Conservation (phyloP, 768 basidiomycete genomes). For the Pleurotus citrinopileatus region DNA sequence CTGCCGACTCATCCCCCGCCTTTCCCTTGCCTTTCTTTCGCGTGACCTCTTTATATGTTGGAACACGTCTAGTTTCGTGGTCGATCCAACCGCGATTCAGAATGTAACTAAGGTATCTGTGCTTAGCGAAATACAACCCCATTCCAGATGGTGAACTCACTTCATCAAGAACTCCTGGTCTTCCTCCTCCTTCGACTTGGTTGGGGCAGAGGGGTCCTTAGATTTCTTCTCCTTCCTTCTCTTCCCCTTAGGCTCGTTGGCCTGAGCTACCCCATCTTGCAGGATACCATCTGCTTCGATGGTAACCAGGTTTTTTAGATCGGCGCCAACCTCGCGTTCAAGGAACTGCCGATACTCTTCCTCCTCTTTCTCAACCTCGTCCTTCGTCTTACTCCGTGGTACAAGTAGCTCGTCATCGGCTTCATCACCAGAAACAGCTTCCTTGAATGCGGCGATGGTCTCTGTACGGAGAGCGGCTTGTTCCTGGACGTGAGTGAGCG, state of each 20-base stretch:
- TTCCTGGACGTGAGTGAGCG: conserved; percentile 74
- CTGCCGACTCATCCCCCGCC: conserved; percentile 18
- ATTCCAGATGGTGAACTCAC: conserved; percentile 42
- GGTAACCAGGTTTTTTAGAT: conserved; percentile 65
- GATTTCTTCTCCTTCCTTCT: conserved; percentile 24
- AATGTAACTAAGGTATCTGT: conserved; percentile 67
- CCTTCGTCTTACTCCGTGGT: conserved; percentile 72
- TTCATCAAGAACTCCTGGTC: conserved; percentile 90
- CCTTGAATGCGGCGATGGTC: conserved; percentile 82
- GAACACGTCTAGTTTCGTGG: conserved; percentile 64
- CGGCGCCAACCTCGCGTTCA: conserved; percentile 76
- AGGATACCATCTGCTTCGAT: conserved; percentile 37
- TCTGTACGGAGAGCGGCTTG: conserved; percentile 73
- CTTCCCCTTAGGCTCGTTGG: conserved; percentile 29
- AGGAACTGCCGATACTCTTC: conserved; percentile 85
- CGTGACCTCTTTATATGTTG: conserved; percentile 84
- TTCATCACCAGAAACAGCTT: conserved; percentile 30
- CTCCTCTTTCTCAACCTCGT: conserved; percentile 75
- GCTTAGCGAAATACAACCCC: background rate
- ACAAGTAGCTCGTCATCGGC: conserved; percentile 70
- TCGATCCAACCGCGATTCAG: conserved; percentile 98
- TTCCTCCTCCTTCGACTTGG: conserved; percentile 50
- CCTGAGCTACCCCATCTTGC: conserved; percentile 30
- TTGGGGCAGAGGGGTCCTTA: conserved; percentile 19
- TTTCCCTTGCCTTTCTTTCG: conserved; percentile 28